phyloP scores from a whole-genome alignment of 768 basidiomycete species.

The Phaeotremella fagi region DNA sequence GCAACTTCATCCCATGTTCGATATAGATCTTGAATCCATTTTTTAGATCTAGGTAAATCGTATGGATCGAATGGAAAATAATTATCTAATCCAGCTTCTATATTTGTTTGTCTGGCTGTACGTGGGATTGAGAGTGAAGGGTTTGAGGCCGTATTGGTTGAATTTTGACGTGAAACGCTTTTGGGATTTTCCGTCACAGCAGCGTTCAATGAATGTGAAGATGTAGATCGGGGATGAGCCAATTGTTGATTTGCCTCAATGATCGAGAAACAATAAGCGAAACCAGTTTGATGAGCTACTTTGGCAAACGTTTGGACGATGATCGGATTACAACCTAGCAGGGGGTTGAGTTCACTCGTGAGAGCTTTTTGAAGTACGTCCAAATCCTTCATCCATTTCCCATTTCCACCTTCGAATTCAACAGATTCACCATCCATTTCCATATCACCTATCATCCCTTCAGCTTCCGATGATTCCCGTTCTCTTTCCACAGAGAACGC shows the following conservation, averaged over 20 bases:
- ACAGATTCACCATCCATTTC: slow-evolving; percentile 36
- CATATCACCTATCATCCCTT: slow-evolving; percentile 50
- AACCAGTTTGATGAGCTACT: slow-evolving; percentile 80
- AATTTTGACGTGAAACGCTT: slow-evolving; percentile 6
- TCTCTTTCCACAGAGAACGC: slow-evolving; percentile 60
- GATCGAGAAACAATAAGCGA: slow-evolving; percentile 90
- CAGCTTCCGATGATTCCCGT: slow-evolving; percentile 53
- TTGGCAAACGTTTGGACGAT: slow-evolving; percentile 93
- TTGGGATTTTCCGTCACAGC: background rate
- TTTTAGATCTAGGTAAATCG: slow-evolving; percentile 70
- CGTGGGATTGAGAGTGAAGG: slow-evolving; percentile 20
- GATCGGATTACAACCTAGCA: slow-evolving; percentile 83
- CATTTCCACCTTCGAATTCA: slow-evolving; percentile 33
- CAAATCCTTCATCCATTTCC: slow-evolving; percentile 81
- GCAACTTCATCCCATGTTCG: slow-evolving; percentile 84
- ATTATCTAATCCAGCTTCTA: slow-evolving; percentile 69
- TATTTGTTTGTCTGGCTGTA: slow-evolving; percentile 36
- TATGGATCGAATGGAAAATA: slow-evolving; percentile 99
- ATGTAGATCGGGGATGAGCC: slow-evolving; percentile 49
- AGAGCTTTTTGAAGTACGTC: slow-evolving; percentile 73
- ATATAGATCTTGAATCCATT: slow-evolving; percentile 77
- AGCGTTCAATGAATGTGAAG: slow-evolving; percentile 5
- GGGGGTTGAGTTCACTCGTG: slow-evolving; percentile 76
- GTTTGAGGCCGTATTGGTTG: slow-evolving; percentile 6
- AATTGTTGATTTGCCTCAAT: slow-evolving; percentile 79